Evolutionary conservation across 495 filamentous ascomycete species (phyloP), one percentile per base, ranked within the genome.

Genomic region (Hypoxylon trugodes): DNA sequence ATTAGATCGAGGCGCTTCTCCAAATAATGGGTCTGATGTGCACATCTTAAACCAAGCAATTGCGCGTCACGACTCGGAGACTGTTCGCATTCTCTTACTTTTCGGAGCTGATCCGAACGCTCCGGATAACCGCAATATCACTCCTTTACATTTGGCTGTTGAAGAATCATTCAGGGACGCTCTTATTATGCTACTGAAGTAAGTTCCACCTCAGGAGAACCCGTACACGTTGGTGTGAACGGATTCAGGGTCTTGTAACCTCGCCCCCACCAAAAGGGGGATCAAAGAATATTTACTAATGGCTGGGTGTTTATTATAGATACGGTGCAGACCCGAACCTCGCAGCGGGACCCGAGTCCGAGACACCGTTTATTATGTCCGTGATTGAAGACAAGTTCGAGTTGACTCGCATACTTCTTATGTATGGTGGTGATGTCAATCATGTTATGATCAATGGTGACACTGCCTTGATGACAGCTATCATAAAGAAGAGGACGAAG

Each of bases 261-360:
- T 13, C 4, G 6, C 15, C n/a, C 22, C 18, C 22, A 32, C 3
- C 26, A 18, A 15, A 49, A 6, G 15, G 0, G 2, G 36, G 7
- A 6, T 5, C 19, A 53, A 19, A 10, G n/a, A n/a, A n/a, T n/a
- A n/a, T n/a, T 54, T n/a, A 16, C 49, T 60, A 56, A 66, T 19
- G 9, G 3, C 4, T 25, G 6, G 1, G 6, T 2, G 3, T 19
- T 13, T 1, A 10, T 36, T 24, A 5, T 30, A 66, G 62, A 30
- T 79, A 81, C 55, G 78, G 79, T 12, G 84, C 82, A 1, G 79
- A 84, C 57, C 70, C 80, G 6, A 84, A 83, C 62, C 68, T 77
- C 2, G 45, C 68, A 3, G 74, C 76, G 3, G 78, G 74, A 1
- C 59, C 71, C 1, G 73, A 76, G 15, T 38, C 66, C 6, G 79